A percentile compares a stretch with the other conserved stretches of the same genome.
phyloP scores from a whole-genome alignment of 257 asterid genomes.

The Handroanthus guayacan region DNA sequence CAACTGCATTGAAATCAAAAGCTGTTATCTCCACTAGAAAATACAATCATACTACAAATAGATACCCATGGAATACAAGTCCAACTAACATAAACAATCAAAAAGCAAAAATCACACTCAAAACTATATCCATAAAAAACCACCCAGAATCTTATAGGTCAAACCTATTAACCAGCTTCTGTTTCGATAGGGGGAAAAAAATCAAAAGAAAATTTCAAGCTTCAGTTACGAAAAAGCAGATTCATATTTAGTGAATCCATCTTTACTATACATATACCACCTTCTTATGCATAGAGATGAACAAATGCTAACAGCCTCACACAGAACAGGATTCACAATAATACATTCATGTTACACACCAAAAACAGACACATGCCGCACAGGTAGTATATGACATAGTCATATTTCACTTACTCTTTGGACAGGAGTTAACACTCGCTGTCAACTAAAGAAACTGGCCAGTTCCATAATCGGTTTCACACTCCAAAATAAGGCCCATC shows the following conservation, averaged over 20 bases:
- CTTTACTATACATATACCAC: slow-evolving; percentile 10
- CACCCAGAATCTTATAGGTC: background rate
- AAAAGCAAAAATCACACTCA: background rate
- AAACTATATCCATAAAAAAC: background rate
- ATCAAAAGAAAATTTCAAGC: background rate
- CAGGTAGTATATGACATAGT: background rate
- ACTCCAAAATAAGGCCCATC: slow-evolving; percentile 9
- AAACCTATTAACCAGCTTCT: background rate
- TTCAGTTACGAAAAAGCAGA: slow-evolving; percentile 13
- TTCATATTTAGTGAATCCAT: background rate
- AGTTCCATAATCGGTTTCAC: slow-evolving; percentile 5
- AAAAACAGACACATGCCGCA: background rate
- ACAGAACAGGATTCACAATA: background rate
- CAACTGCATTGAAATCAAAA: slow-evolving; percentile 56
- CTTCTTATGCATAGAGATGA: slow-evolving; percentile 7
- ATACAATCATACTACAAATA: slow-evolving; percentile 1
- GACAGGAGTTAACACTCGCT: background rate
- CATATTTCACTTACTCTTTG: background rate
- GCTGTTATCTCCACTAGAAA: slow-evolving; percentile 13
- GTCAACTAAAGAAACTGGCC: slow-evolving; percentile 10
- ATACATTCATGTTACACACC: background rate
- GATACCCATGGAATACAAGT: background rate
- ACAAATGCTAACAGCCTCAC: background rate
- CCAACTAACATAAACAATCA: background rate
- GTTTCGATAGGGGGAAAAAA: no score